Base-by-base conservation (phyloP, 495 filamentous ascomycete species). In the Penicillium longicatenatum region DNA sequence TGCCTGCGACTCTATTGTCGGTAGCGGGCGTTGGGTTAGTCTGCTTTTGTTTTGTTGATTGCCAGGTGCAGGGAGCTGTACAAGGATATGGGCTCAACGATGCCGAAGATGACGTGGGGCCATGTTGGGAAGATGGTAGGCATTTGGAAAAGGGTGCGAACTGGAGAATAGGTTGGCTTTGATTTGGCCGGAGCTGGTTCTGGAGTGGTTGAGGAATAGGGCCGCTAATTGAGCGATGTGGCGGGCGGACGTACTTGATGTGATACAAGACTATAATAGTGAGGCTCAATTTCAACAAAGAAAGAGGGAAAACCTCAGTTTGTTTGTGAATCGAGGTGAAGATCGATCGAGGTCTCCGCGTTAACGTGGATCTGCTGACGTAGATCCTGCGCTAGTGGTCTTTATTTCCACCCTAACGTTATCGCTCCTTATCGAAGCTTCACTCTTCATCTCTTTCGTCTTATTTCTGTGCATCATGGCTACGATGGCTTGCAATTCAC, bases 51-150 rank as follows among this genome's bases (percentile, higher is more conserved):
- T 59, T 24, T 45, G 11, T 10, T 33, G 31, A 55, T 47, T 31
- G 17, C 12, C 46, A 54, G 33, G 22, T 45, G 16, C 21, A 50
- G 55, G 63, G 47, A 42, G 33, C 54, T 77, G 71, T 82, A 88
- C 85, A 88, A 76, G 17, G 85, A 84, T 44, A 90, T 68, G 5
- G 89, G 89, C 69, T 92, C 89, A 37, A 90, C 58, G 55, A 90
- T 59, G 26, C 64, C 74, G 37, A 79, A 83, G 22, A 78, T 59
- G 49, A 78, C 50, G 50, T 73, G 67, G 14, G 76, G 75, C 73
- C 74, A 77, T 54, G 67, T 58, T 48, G 76, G 76, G 43, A 78
- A 67, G 41, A 75, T 72, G 17, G 72, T 75, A 6, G 64, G 64
- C 70, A 76, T 75, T 52, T 35, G 65, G 52, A 19, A 12, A 22